Percentiles rank a stretch among this genome's conserved stretches.
These are phyloP conservation scores for Peronosclerospora sorghi DNA, from an alignment of 352 stramenopile genomes.

Conservation along the genomic window DNA sequence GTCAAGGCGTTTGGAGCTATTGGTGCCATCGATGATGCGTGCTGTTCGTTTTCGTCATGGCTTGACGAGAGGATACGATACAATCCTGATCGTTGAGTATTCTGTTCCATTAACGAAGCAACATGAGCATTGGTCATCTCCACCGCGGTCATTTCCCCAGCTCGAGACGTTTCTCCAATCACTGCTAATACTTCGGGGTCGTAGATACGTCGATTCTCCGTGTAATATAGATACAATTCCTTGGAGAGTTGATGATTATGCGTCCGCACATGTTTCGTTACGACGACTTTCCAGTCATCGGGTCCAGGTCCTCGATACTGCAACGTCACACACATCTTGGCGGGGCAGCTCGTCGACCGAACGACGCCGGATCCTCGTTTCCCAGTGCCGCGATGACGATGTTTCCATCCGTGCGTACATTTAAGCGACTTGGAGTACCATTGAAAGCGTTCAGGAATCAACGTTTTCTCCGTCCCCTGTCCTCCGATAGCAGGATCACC, in stretches of 20 bases:
- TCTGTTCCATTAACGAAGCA: conserved; percentile 15
- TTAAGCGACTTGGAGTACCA: conserved; percentile 81
- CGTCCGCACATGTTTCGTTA: conserved; percentile 59
- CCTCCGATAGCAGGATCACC: neutral
- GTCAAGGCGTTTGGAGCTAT: conserved; percentile 3
- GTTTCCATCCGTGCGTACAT: conserved; percentile 74
- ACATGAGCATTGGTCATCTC: conserved; percentile 5
- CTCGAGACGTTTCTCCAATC: conserved; percentile 4
- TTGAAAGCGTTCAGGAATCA: conserved; percentile 50
- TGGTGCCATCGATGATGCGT: conserved; percentile 10
- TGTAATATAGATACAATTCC: conserved; percentile 67
- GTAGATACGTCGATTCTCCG: conserved; percentile 68
- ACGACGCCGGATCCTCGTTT: conserved; percentile 55
- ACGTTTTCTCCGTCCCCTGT: conserved; percentile 14
- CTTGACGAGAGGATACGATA: conserved; percentile 9
- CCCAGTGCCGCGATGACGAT: conserved; percentile 44
- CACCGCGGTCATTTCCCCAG: neutral
- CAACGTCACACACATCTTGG: conserved; percentile 73
- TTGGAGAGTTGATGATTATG: conserved; percentile 71
- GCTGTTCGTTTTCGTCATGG: conserved; percentile 11
- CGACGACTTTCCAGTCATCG: conserved; percentile 52
- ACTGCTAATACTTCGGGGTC: conserved; percentile 49
- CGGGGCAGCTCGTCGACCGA: conserved; percentile 53
- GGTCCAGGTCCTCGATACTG: conserved; percentile 30
- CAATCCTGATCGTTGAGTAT: conserved; percentile 8